phyloP scores from a whole-genome alignment of 352 stramenopile species.

The Thalassiosira sp. region DNA sequence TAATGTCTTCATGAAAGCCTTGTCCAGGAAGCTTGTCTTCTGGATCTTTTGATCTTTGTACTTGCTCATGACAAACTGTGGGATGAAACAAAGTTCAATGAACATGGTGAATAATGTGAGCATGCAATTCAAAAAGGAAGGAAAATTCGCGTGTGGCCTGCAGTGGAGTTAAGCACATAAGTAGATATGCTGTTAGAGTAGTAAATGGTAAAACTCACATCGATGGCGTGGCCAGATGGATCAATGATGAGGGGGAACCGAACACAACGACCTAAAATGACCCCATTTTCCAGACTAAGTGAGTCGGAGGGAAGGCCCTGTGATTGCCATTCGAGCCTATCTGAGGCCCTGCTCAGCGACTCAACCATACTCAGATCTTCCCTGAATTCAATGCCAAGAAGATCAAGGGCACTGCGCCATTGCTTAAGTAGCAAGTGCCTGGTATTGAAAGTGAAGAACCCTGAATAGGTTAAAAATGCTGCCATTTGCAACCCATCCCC shows the following conservation, averaged over 20 bases:
- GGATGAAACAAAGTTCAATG: not conserved
- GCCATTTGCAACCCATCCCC: conserved; percentile 90
- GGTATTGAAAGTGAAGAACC: conserved; percentile 98
- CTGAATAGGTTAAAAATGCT: conserved; percentile 97
- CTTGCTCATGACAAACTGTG: conserved; percentile 96
- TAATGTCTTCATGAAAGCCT: conserved; percentile 99
- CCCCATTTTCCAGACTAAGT: conserved; percentile 98
- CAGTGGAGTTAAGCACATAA: too few species aligned
- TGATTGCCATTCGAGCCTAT: conserved; percentile 91
- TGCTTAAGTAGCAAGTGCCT: conserved; percentile 91
- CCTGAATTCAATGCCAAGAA: conserved; percentile 89
- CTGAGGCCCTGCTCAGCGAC: conserved; percentile 93
- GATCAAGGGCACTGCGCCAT: conserved; percentile 94
- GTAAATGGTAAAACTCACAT: conserved; percentile 47
- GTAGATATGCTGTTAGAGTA: too few species aligned
- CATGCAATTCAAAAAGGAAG: too few species aligned
- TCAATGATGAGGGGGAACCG: conserved; percentile 99
- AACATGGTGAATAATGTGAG: not conserved
- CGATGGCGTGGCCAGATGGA: conserved; percentile 95
- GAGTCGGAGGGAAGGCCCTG: conserved; percentile 95
- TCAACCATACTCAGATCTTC: conserved; percentile 91
- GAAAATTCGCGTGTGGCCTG: too few species aligned
- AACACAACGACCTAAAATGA: conserved; percentile 96
- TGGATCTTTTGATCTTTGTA: conserved; percentile 93
- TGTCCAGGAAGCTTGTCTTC: conserved; percentile 99